phyloP scores from a whole-genome alignment of 208 protist species.

The Leishmania mexicana region DNA sequence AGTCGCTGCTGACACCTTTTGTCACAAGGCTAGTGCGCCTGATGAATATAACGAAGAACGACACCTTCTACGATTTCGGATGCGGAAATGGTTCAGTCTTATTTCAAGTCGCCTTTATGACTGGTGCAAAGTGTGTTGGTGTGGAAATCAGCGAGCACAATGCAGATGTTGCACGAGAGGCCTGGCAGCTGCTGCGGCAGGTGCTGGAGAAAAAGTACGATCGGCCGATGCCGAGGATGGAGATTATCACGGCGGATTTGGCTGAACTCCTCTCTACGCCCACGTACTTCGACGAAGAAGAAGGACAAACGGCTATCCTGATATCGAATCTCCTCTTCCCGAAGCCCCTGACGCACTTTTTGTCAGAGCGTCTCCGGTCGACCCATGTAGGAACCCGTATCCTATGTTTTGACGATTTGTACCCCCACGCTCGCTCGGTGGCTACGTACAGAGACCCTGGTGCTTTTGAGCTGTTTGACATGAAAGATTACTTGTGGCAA shows the following conservation, averaged over 20 bases:
- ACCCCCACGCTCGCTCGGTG: constrained; percentile 68
- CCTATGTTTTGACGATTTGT: constrained; percentile 83
- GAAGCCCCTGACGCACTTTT: constrained; percentile 67
- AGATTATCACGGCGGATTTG: constrained; percentile 75
- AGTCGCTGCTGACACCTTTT: constrained; percentile 85
- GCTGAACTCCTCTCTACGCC: constrained; percentile 44
- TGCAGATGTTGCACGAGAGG: constrained; percentile 56
- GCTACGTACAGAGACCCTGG: constrained; percentile 67
- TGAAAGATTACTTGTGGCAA: constrained; percentile 83
- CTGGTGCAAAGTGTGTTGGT: constrained; percentile 76
- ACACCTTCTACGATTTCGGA: constrained; percentile 83
- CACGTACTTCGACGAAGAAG: constrained; percentile 46
- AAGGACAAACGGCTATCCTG: constrained; percentile 59
- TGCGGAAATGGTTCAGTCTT: constrained; percentile 86
- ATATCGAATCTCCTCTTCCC: constrained; percentile 83
- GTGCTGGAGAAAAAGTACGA: constrained; percentile 43
- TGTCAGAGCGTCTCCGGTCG: constrained; percentile 68
- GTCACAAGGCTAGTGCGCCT: constrained; percentile 65
- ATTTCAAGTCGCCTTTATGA: constrained; percentile 80
- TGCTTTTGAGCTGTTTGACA: constrained; percentile 76
- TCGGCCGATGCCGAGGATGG: constrained; percentile 54
- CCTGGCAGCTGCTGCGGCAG: constrained; percentile 47
- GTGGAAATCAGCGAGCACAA: constrained; percentile 79
- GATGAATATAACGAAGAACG: constrained; percentile 40
- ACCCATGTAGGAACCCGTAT: constrained; percentile 61